Evolutionary conservation across 768 basidiomycete species (phyloP).

Genomic region (Lentinula detonsa): DNA sequence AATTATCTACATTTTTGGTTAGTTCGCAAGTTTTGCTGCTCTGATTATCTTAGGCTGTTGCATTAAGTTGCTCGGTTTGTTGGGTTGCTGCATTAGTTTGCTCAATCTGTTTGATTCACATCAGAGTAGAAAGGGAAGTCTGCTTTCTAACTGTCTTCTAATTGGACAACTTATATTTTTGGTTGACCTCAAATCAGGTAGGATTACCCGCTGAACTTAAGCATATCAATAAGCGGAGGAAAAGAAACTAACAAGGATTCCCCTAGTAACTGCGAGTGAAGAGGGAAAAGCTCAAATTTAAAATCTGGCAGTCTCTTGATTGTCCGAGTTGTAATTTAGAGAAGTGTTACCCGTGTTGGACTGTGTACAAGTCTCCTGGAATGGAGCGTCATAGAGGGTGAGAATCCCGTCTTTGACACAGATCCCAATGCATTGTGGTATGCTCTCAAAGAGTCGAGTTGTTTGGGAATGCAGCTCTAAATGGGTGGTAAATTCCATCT

Average conservation of each 20-base stretch:
- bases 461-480: constrained; percentile 84
- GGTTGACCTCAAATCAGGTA: constrained; percentile 65
- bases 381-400: constrained; percentile 77
- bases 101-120: background rate
- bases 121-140: background rate
- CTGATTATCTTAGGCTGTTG: background rate
- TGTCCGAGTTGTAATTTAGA: constrained; percentile 76
- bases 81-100: background rate
- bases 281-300: constrained; percentile 81
- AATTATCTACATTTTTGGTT: constrained; percentile 38
- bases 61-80: no score
- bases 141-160: constrained; percentile 19
- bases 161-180: constrained; percentile 8
- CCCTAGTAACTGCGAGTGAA: constrained; percentile 86
- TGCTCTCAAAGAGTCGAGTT: constrained; percentile 77
- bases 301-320: constrained; percentile 59
- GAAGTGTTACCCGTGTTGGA: constrained; percentile 67
- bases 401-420: constrained; percentile 46
- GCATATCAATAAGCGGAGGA: constrained; percentile 88
- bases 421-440: constrained; percentile 61
- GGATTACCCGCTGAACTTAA: constrained; percentile 85
- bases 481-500: constrained; percentile 78
- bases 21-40: background rate
- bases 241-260: constrained; percentile 91
- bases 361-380: constrained; percentile 77